Evolutionary conservation across 1,284 basidiomycete genomes (phyloP).

Genomic region (Spongispora temasekensis): DNA sequence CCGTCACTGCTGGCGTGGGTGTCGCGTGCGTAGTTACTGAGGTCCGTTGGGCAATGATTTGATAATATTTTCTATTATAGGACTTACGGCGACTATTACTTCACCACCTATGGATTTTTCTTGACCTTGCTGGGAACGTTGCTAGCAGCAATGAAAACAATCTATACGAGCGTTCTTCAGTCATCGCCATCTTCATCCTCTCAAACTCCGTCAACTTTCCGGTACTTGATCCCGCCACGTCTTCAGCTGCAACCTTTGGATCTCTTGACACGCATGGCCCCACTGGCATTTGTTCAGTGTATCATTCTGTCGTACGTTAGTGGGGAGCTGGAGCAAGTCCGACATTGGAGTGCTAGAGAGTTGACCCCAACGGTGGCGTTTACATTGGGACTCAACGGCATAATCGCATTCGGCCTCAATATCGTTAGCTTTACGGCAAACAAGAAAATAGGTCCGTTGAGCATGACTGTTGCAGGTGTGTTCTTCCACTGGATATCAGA

Average conservation of each 20-base stretch:
- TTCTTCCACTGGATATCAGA: slow-evolving; percentile 1
- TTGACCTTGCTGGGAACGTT: slow-evolving; percentile 87
- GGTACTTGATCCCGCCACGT: slow-evolving; percentile 44
- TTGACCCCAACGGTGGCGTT: slow-evolving; percentile 52
- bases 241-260: slow-evolving; percentile 80
- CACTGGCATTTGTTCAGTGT: slow-evolving; percentile 87
- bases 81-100: slow-evolving; percentile 91
- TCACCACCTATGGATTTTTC: slow-evolving; percentile 77
- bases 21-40: slow-evolving; percentile 72
- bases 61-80: slow-evolving; percentile 38
- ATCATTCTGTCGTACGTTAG: slow-evolving; percentile 71
- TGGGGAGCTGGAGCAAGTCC: slow-evolving; percentile 76
- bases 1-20: slow-evolving; percentile 89
- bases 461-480: slow-evolving; percentile 86
- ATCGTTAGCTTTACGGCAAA: slow-evolving; percentile 93
- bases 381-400: slow-evolving; percentile 74
- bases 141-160: slow-evolving; percentile 89
- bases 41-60: not conserved
- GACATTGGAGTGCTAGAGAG: slow-evolving; percentile 50
- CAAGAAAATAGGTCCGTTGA: slow-evolving; percentile 81
- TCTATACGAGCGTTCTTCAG: slow-evolving; percentile 84
- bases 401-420: slow-evolving; percentile 88
- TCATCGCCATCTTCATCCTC: slow-evolving; percentile 35
- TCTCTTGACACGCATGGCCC: slow-evolving; percentile 81
- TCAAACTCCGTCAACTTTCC: slow-evolving; percentile 15